A percentile compares a stretch with the other conserved stretches of the same genome.
Evolutionary conservation across 2,329 filamentous ascomycete species (phyloP).

Genomic region (Salinomyces thailandicus): DNA sequence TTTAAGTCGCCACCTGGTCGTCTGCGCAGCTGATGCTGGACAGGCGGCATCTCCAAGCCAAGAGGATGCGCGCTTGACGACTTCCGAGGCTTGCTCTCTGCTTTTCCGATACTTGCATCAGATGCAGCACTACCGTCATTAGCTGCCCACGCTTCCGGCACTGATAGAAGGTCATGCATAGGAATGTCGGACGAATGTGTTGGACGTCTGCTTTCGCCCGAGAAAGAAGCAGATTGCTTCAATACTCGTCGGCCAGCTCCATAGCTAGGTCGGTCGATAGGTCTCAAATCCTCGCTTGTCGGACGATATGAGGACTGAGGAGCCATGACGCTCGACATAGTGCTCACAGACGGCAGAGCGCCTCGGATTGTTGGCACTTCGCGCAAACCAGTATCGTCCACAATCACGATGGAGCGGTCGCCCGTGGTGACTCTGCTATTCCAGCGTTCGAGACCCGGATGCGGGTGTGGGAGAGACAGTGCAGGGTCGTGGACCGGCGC

Average conservation of each 20-base stretch:
- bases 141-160: conserved; percentile 14
- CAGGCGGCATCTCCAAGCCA: conserved; percentile 25
- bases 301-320: conserved; percentile 17
- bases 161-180: conserved; percentile 19
- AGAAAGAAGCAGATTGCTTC: neutral
- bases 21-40: conserved; percentile 32
- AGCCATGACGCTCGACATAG: conserved; percentile 17
- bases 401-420: conserved; percentile 85
- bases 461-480: conserved; percentile 13
- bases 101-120: neutral
- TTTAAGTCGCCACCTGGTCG: conserved; percentile 40
- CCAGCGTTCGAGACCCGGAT: conserved; percentile 26
- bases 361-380: conserved; percentile 14
- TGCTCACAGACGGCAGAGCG: conserved; percentile 18
- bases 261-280: conserved; percentile 4
- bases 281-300: conserved; percentile 7
- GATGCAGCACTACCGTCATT: neutral
- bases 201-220: neutral
- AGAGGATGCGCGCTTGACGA: conserved; percentile 34
- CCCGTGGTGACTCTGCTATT: conserved; percentile 57
- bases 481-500: neutral
- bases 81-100: conserved; percentile 3
- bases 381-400: conserved; percentile 56
- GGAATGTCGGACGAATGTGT: neutral
- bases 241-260: neutral